A percentile compares a stretch with the other conserved stretches of the same genome.
Conservation (phyloP, 2,329 filamentous ascomycete genomes). For the Aspergillus amoenus region DNA sequence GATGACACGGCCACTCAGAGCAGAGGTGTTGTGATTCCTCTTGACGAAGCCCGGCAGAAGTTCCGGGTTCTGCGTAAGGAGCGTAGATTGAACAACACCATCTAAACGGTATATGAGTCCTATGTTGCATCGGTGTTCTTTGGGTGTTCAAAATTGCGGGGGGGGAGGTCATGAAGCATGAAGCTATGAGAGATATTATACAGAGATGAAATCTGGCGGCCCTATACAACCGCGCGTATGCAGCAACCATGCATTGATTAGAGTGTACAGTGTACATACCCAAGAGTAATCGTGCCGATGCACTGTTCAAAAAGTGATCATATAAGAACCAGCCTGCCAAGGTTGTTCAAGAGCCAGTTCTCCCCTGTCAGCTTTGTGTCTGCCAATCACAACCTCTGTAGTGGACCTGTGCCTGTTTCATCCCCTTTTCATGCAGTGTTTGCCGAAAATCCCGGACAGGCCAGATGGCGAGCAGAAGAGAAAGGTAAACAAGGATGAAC, state of each 20-base stretch:
- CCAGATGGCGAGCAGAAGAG: not conserved
- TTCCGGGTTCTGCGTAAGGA: conserved; percentile 49
- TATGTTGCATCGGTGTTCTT: conserved; percentile 1
- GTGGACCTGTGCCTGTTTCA: conserved; percentile 10
- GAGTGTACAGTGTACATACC: not conserved
- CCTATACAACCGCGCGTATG: not conserved
- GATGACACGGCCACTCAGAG: conserved; percentile 63
- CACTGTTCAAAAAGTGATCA: not conserved
- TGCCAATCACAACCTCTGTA: conserved; percentile 6
- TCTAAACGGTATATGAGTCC: conserved; percentile 26
- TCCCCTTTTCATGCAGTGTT: conserved; percentile 9
- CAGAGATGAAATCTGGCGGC: not conserved
- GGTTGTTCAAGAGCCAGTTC: no score
- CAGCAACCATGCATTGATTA: not conserved
- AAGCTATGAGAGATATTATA: conserved; percentile 6
- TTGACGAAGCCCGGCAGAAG: conserved; percentile 59
- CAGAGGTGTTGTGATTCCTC: conserved; percentile 60
- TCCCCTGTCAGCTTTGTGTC: not conserved
- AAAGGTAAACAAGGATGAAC: not conserved
- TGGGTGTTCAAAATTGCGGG: conserved; percentile 4
- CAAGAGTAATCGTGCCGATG: not conserved
- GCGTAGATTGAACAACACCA: conserved; percentile 42
- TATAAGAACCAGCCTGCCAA: no score
- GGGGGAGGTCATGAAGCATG: not conserved
- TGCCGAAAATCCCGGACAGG: not conserved